phyloP scores from a whole-genome alignment of 192 early-diverging fungal species.

The Chytriomyces sp. region DNA sequence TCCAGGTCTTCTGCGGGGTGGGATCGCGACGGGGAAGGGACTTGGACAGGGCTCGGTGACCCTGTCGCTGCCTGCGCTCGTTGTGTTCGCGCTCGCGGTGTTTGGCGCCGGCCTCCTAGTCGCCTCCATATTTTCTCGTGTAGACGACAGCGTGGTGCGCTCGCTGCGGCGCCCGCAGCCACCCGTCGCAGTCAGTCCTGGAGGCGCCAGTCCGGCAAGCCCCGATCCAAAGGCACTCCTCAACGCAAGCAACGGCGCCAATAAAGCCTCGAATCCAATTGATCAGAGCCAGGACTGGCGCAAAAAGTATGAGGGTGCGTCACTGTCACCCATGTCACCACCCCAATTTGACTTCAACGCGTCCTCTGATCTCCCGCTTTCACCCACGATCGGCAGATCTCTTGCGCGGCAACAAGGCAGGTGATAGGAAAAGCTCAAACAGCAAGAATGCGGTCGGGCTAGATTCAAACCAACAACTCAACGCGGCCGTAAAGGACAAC shows the following conservation, averaged over 20 bases:
- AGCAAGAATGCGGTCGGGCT: not conserved
- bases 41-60: too few species aligned
- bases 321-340: too few species aligned
- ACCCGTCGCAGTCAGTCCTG: not conserved
- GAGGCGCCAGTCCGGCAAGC: not conserved
- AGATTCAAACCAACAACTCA: not conserved
- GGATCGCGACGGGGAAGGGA: not conserved
- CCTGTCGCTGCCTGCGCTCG: not conserved
- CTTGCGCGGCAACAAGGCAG: too few species aligned
- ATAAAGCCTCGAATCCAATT: too few species aligned
- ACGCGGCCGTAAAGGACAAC: not conserved
- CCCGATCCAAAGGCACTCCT: not conserved
- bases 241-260: not conserved
- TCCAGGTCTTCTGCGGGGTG: not conserved
- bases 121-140: too few species aligned
- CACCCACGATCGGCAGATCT: too few species aligned
- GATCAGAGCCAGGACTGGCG: constrained; percentile 19
- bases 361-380: not conserved
- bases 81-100: not conserved
- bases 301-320: constrained; percentile 19
- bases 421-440: not conserved
- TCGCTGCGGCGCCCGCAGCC: not conserved
- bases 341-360: not conserved
- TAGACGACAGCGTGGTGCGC: too few species aligned
- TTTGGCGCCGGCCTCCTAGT: too few species aligned